Evolutionary conservation across 768 basidiomycete genomes (phyloP), one percentile per base, ranked within the genome.

Genomic region (Lentinula sp.): DNA sequence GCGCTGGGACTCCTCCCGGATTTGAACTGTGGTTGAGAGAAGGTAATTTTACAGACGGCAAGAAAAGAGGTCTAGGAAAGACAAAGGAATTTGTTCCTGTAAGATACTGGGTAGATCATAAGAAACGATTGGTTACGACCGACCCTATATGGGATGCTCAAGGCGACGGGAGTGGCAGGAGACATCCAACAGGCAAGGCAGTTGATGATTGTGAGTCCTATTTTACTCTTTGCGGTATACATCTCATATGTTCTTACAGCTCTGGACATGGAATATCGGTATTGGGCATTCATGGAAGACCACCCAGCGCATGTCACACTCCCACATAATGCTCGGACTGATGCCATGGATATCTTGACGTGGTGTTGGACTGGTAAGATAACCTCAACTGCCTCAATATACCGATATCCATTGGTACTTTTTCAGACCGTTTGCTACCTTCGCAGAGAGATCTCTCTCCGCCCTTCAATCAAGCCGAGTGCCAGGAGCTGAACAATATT

Each of bases 201-300:
- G 70, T 71, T 3, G 81, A 83, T 66, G 81, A 81, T 67, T 74
- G 80, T 81, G 65, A 70, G 80, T 79, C 7, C 62, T 56, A 41
- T 61, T 57, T 33, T 9, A 4, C 12, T 12, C 42, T 53, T 39
- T 28, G n/a, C 9, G 23, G 4, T 6, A 54, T 42, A 9, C 45
- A 60, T 0, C 53, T 49, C 13, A 32, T 52, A 18, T n/a, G 23
- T 57, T 55, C 49, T 48, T 54, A 15, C 63, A 92, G 91, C 82
- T 50, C 74, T 90, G 20, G 89, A 92, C 59, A 79, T 85, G 66
- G 88, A 91, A 67, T 90, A 88, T 65, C 78, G 87, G 59, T 93
- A 91, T 67, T 93, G 92, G 92, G 75, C 83, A 6, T 93, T 86
- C 68, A 80, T 93, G 73, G 88, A 91, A 70, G 73, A 81, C 37